Evolutionary conservation across 306 rosid genomes (phyloP), one percentile per base, ranked within the genome.

Genomic region (Medicago ruthenica): DNA sequence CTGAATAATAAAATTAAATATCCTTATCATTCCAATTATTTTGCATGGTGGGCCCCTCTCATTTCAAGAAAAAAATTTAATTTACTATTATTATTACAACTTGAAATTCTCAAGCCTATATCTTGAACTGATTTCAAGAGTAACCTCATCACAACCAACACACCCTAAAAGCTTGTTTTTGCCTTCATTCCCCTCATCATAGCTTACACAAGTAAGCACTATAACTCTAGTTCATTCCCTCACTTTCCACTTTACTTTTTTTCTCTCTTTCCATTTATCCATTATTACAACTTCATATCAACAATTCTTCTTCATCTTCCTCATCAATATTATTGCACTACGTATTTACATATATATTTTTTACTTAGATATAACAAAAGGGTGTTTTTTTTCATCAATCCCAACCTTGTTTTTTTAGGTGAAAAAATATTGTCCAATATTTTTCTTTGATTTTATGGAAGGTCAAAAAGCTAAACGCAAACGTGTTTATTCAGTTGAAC

Each of bases 401-500:
- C 36, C 36, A 31, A 31, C 36, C 36, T 31, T 34, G 37, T 34
- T 34, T 34, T 31, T 34, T 34, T 4, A 34, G 37, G 37, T 34
- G 31, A 34, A 34, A 4, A 34, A 34, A 4, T 31, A 50, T 36
- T 41, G 24, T 44, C 17, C 22, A n/a, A 22, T 24, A 24, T 59
- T 58, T 17, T 51, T 34, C 37, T 1, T 62, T 12, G 37, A 80
- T 24, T 58, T 13, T 11, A 59, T 87, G 89, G 88, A 79, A 79
- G 82, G 78, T 48, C 79, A 72, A 67, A 45, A 78, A 37, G 74
- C 76, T 13, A 88, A 86, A 77, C 82, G 89, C 16, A 85, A 79
- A 40, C 86, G 95, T 1, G 87, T 84, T 17, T 80, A 74, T 79
- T 86, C 90, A 11, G 48, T 41, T 7, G 86, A 89, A 40, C 89